Conservation (phyloP, 176 grass and related monocot species). For the Avena insularis region DNA sequence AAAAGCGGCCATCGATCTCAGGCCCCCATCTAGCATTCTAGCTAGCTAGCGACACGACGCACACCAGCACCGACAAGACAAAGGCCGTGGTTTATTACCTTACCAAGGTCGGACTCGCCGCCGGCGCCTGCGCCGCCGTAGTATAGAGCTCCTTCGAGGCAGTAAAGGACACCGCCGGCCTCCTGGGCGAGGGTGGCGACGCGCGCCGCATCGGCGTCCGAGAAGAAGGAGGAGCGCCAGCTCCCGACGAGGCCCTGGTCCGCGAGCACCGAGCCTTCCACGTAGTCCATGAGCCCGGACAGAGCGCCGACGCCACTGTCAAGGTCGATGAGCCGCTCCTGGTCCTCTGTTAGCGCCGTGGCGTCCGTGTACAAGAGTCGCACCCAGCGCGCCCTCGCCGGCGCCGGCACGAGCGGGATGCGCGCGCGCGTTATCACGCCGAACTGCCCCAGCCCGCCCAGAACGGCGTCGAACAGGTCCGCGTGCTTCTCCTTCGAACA, state of each 20-base stretch:
- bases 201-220: not conserved
- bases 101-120: conserved; percentile 11
- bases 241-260: conserved; percentile 39
- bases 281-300: conserved; percentile 62
- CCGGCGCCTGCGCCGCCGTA: conserved; percentile 39
- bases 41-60: no score
- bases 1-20: no score
- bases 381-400: conserved; percentile 56
- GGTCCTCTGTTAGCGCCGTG: conserved; percentile 44
- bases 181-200: conserved; percentile 35
- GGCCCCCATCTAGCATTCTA: no score
- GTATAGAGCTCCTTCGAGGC: conserved; percentile 64
- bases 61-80: not conserved
- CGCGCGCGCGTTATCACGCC: conserved; percentile 75
- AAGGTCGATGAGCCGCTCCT: conserved; percentile 53
- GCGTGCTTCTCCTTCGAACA: conserved; percentile 49
- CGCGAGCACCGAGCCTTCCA: conserved; percentile 59
- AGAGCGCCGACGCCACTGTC: not conserved
- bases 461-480: conserved; percentile 63
- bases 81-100: conserved; percentile 37
- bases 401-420: conserved; percentile 53
- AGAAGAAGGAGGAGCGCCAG: conserved; percentile 62
- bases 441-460: conserved; percentile 81
- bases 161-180: conserved; percentile 54
- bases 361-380: conserved; percentile 58